Percentiles rank a stretch among this genome's conserved stretches.
phyloP scores from a whole-genome alignment of 2,329 filamentous ascomycete genomes.

The Pyrenophora seminiperda region DNA sequence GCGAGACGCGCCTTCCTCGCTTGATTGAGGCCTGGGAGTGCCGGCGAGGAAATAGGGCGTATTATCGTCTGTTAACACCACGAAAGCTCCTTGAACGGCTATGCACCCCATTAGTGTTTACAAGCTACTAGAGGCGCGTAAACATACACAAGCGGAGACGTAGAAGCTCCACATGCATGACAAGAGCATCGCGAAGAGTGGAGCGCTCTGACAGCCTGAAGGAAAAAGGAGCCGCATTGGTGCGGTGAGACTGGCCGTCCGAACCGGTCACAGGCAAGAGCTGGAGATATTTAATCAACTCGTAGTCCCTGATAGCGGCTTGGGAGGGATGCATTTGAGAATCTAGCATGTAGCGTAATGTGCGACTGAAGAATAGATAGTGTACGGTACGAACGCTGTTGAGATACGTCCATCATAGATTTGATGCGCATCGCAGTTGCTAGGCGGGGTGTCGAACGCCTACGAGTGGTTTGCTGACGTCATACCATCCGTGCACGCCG shows the following conservation, averaged over 20 bases:
- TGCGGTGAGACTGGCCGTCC: not conserved
- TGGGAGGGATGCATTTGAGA: too few relatives aligned
- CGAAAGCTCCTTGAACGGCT: not conserved
- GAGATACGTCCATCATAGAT: too few relatives aligned
- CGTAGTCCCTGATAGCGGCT: too few relatives aligned
- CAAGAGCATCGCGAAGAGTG: not conserved
- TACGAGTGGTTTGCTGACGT: too few relatives aligned
- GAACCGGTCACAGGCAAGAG: not conserved
- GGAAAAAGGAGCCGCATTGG: not conserved
- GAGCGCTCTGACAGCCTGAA: not conserved
- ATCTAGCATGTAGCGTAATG: too few relatives aligned
- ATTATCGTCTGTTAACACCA: not conserved
- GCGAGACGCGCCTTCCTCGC: not conserved
- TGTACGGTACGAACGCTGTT: too few relatives aligned
- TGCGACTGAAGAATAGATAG: too few relatives aligned
- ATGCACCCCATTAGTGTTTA: not conserved
- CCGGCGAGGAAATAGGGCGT: not conserved
- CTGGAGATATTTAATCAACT: slow-evolving; percentile 1
- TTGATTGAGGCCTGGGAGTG: not conserved
- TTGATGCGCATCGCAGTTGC: too few relatives aligned
- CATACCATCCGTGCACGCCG: too few relatives aligned
- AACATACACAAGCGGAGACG: not conserved
- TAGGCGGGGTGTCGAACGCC: too few relatives aligned
- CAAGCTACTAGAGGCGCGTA: not conserved
- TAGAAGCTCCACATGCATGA: not conserved